Percentiles rank a stretch among this genome's conserved stretches.
These are phyloP conservation scores for Ligustrum vulgare DNA, from an alignment of 257 asterid genomes.

Conservation along the genomic window DNA sequence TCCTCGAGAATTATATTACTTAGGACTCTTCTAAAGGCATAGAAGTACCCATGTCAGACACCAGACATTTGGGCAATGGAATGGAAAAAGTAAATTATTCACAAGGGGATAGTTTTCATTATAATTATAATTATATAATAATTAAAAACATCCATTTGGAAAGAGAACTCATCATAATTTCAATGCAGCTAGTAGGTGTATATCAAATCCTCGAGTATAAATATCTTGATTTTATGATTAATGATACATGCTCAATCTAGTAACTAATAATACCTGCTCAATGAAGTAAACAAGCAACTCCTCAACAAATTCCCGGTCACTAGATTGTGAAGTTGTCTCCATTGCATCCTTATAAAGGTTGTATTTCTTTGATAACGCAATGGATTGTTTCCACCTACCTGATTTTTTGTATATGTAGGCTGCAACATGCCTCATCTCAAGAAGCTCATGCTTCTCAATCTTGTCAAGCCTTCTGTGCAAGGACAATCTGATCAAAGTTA, in stretches of 20 bases:
- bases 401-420: slow-evolving; percentile 98
- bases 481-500: slow-evolving; percentile 95
- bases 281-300: slow-evolving; percentile 93
- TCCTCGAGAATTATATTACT: not conserved
- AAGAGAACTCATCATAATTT: not conserved
- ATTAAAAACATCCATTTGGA: not conserved
- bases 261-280: slow-evolving; percentile 62
- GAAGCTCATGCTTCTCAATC: slow-evolving; percentile 99
- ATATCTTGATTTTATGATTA: not conserved
- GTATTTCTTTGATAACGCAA: slow-evolving; percentile 96
- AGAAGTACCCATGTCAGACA: not conserved
- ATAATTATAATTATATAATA: too few relatives aligned
- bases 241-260: slow-evolving; percentile 70
- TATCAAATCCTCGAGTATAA: not conserved
- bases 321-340: slow-evolving; percentile 99
- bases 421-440: slow-evolving; percentile 99
- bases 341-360: slow-evolving; percentile 94
- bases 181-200: not conserved
- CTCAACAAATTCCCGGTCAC: slow-evolving; percentile 99
- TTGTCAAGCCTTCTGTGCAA: slow-evolving; percentile 99
- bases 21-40: slow-evolving; percentile 1
- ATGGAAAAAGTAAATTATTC: not conserved
- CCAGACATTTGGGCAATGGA: slow-evolving; percentile 5
- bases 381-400: slow-evolving; percentile 98
- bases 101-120: not conserved